Conservation (phyloP, 2,329 filamentous ascomycete species). For the Plenodomus biglobosus region DNA sequence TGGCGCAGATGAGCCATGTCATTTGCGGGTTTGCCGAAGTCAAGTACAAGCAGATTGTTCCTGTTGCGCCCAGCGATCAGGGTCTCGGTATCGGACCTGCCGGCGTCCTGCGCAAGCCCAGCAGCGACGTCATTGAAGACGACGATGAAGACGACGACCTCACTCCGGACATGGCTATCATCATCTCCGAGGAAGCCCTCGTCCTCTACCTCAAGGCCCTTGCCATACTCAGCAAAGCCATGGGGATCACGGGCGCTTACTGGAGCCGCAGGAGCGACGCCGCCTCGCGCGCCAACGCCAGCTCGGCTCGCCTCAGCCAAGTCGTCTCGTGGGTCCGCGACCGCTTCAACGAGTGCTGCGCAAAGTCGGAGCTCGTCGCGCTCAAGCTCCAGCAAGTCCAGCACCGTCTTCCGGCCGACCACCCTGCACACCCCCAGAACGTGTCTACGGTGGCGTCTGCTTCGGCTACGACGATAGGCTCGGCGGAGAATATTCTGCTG, state of each 20-base stretch:
- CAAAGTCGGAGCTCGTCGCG: conserved; percentile 94
- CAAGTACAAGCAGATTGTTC: conserved; percentile 96
- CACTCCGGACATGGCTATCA: conserved; percentile 81
- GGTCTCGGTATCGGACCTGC: conserved; percentile 63
- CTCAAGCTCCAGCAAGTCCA: conserved; percentile 85
- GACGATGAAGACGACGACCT: conserved; percentile 65
- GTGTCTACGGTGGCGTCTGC: conserved; percentile 60
- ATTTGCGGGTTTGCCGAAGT: conserved; percentile 98
- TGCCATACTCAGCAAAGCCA: conserved; percentile 84
- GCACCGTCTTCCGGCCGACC: conserved; percentile 76
- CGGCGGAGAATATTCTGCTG: conserved; percentile 76
- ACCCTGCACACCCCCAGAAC: conserved; percentile 83
- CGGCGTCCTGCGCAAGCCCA: conserved; percentile 45
- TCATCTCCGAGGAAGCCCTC: conserved; percentile 88
- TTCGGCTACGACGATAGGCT: conserved; percentile 61
- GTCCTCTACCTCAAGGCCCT: conserved; percentile 96
- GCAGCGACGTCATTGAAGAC: conserved; percentile 52
- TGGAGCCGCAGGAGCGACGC: conserved; percentile 74
- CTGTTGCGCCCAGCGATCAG: conserved; percentile 74
- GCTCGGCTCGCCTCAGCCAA: conserved; percentile 77
- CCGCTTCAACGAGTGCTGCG: conserved; percentile 94
- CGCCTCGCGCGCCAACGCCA: conserved; percentile 43
- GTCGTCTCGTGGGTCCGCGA: conserved; percentile 94
- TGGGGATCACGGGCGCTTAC: conserved; percentile 93
- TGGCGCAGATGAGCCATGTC: conserved; percentile 89